These are phyloP conservation scores for Fusarium protoensiforme DNA, from an alignment of 2,329 filamentous ascomycete genomes.

Conservation along the genomic window DNA sequence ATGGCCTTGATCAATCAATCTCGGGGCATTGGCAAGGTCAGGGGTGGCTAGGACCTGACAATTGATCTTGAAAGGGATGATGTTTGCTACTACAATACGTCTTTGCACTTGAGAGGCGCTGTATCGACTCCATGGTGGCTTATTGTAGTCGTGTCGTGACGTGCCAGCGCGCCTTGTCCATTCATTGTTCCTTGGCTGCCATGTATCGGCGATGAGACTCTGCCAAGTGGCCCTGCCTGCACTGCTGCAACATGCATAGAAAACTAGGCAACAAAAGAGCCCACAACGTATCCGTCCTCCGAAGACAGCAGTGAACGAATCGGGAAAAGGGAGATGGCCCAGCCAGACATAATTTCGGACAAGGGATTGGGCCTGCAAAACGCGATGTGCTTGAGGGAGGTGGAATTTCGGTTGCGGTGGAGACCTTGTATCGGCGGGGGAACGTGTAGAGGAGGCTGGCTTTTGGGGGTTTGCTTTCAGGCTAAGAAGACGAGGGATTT, in stretches of 20 bases:
- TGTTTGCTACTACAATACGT: too few relatives aligned
- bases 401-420: slow-evolving; percentile 19
- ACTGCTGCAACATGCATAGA: neutral
- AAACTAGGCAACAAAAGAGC: neutral
- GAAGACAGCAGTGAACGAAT: slow-evolving; percentile 8
- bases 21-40: neutral
- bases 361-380: slow-evolving; percentile 28
- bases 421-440: neutral
- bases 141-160: neutral
- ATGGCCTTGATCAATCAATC: neutral
- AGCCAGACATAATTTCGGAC: slow-evolving; percentile 9
- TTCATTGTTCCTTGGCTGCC: neutral
- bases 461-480: neutral
- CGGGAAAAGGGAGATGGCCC: neutral
- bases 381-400: slow-evolving; percentile 10
- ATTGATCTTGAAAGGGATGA: neutral
- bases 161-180: neutral
- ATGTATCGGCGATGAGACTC: neutral
- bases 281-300: neutral
- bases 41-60: neutral
- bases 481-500: neutral
- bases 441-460: slow-evolving; percentile 33
- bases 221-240: neutral
- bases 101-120: neutral
- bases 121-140: neutral